phyloP scores from a whole-genome alignment of 768 basidiomycete species.

The Hirschioporus abietinus region DNA sequence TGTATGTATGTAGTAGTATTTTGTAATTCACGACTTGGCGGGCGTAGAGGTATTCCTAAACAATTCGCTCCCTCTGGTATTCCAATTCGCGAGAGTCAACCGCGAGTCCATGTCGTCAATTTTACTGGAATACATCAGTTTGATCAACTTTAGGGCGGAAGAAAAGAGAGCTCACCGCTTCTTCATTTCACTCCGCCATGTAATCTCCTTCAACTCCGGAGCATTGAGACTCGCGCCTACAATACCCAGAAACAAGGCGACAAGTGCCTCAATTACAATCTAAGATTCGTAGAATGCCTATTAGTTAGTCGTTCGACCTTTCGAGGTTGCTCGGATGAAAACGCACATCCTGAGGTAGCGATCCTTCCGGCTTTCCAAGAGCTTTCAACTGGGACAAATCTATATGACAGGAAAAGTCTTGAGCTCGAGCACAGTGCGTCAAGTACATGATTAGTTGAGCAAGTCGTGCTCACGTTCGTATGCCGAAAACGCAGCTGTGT shows the following conservation, averaged over 20 bases:
- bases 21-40: no score
- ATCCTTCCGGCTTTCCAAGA: conserved; percentile 62
- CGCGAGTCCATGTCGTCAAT: conserved; percentile 77
- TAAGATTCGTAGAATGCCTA: conserved; percentile 22
- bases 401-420: conserved; percentile 21
- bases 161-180: conserved; percentile 47
- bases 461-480: conserved; percentile 59
- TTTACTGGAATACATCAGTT: conserved; percentile 33
- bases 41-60: conserved; percentile 13
- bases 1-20: no score
- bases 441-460: conserved; percentile 1
- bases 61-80: conserved; percentile 45
- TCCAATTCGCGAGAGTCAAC: conserved; percentile 54
- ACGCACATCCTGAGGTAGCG: conserved; percentile 51
- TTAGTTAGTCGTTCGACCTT: not conserved
- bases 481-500: conserved; percentile 69
- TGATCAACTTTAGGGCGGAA: not conserved
- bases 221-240: conserved; percentile 69
- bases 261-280: conserved; percentile 63
- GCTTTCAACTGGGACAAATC: conserved; percentile 76
- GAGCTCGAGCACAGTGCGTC: conserved; percentile 8
- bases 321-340: not conserved
- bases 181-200: conserved; percentile 88
- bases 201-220: conserved; percentile 70
- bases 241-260: conserved; percentile 61